Evolutionary conservation across 2,329 filamentous ascomycete species (phyloP), one percentile per base, ranked within the genome.

Genomic region (Epichloe sp.): DNA sequence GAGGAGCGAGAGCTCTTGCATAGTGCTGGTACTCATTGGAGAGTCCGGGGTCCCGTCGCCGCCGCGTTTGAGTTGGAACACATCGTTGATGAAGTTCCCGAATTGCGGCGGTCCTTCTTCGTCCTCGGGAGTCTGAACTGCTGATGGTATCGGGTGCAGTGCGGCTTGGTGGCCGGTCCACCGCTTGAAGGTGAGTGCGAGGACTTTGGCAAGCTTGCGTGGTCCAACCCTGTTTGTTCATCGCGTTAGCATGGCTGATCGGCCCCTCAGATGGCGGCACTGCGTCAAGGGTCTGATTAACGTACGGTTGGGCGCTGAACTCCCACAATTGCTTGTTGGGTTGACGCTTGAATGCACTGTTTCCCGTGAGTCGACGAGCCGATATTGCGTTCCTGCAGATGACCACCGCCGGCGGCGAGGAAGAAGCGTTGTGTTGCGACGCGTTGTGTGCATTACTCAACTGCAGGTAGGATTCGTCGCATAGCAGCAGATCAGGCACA

Each of bases 271-370:
- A 38, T 6, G n/a, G 15, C 40, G 11, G 36, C 6, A 6, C 66
- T 58, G 11, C 41, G 19, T 1, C n/a, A 21, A 43, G 8, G 19
- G 8, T 19, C 12, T 10, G 26, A 43, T 21, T 11, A 12, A 48
- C 47, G 3, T 52, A 67, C 62, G 68, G 68, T 43, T 68, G 68
- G 3, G 67, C 65, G 23, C 68, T 62, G 44, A 68, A 68, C 45
- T 69, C 68, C 21, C 67, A 60, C 14, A 68, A 52, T 10, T 58
- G 57, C 15, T 52, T 51, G 47, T 52, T 47, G 6, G 51, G 43
- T 17, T 44, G 43, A 7, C 42, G 42, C 47, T 49, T 52, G 31
- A 45, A 49, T 14, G 37, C 37, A 15, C 14, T 38, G 31, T 43
- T 52, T 15, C 44, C 51, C 2, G 47, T 44, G 5, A 52, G 41